Evolutionary conservation across 1,284 basidiomycete species (phyloP), one percentile per base, ranked within the genome.

Genomic region (Fomitopsis schrenkii): DNA sequence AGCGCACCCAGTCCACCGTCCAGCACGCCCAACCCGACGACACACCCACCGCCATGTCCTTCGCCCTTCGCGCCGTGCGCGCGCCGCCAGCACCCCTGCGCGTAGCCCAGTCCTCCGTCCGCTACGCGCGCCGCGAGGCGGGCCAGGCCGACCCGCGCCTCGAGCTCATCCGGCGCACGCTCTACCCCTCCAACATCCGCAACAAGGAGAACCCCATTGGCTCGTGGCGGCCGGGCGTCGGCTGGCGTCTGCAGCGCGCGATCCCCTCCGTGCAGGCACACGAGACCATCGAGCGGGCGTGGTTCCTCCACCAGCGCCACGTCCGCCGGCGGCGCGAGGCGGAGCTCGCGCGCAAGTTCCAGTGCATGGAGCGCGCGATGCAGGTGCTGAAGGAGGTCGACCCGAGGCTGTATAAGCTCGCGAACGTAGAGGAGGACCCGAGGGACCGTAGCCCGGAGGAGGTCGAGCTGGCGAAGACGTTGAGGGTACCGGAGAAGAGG

Each of bases 201-300:
- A 87, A 83, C 72, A 80, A 80, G 61, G 72, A 88, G 44, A 83
- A 90, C 7, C 94, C 93, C 1, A 88, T 86, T 9, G 93, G 93
- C 14, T 84, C 87, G 60, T 93, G 93, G 87, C 85, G 92, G 64
- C 86, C 87, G 35, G 87, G 93, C 70, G 86, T 88, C 41, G 85
- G 78, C 59, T 82, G 77, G 63, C 90, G 84, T 5, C 77, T 96
- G 17, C 85, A 89, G 65, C 82, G 83, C 58, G 90, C 91, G 10
- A 86, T 95, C 60, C 91, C 91, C 14, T 90, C 87, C 5, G 84
- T 82, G 14, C 95, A 98, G 75, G 94, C 94, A 0, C 94, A 98
- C 78, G 87, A 94, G 68, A 98, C 95, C 7, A 95, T 98, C 64
- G 91, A 93, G 66, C 87, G 96, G 42, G 96, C 96, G 3, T 98